A percentile compares a stretch with the other conserved stretches of the same genome.
Evolutionary conservation across 179 eudicot genomes (phyloP).

Genomic region (Vitellaria paradoxa): DNA sequence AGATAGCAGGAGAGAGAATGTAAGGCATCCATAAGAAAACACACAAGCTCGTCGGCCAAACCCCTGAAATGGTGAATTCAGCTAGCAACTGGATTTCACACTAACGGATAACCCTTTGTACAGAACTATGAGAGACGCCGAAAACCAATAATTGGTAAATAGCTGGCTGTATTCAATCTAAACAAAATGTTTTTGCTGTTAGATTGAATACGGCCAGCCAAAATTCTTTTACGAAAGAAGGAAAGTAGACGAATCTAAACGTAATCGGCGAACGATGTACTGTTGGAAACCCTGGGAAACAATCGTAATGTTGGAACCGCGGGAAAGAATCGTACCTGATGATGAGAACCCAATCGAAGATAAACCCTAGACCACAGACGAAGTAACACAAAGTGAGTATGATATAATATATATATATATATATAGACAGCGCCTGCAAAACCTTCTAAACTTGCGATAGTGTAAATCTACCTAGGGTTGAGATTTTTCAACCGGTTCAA

Average conservation of each 20-base stretch:
- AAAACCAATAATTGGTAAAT: background rate
- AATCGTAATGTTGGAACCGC: background rate
- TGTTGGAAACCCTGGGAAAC: background rate
- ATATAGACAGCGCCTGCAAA: background rate
- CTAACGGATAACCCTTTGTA: background rate
- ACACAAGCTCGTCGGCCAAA: background rate
- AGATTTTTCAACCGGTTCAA: background rate
- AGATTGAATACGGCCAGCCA: background rate
- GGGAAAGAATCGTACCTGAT: background rate
- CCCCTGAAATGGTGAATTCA: background rate
- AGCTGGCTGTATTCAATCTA: background rate
- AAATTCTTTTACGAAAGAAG: background rate
- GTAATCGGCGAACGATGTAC: background rate
- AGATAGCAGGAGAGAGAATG: background rate
- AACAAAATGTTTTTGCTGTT: too few relatives aligned
- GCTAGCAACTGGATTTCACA: background rate
- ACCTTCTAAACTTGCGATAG: background rate
- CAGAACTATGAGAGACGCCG: background rate
- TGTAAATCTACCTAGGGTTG: background rate
- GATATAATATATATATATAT: too few relatives aligned
- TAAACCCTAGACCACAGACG: background rate
- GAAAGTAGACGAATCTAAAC: background rate
- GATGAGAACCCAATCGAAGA: background rate
- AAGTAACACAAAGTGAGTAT: background rate
- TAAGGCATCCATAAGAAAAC: background rate